phyloP scores from a whole-genome alignment of 495 filamentous ascomycete species.

The Thozetella sp. region DNA sequence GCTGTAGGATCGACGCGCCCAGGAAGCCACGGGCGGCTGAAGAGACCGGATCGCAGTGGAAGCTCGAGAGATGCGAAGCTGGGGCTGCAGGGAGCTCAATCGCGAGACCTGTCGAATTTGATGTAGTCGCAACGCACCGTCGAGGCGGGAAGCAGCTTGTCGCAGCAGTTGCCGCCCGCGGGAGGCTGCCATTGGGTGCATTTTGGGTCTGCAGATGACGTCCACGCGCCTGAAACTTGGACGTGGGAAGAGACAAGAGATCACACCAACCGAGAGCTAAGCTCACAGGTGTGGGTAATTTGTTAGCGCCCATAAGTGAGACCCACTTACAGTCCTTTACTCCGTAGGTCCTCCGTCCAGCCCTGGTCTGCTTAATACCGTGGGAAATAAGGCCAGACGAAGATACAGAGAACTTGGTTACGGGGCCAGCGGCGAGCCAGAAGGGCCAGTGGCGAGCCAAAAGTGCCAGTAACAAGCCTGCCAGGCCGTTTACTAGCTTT shows the following conservation, averaged over 20 bases:
- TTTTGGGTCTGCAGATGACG: conserved; percentile 23
- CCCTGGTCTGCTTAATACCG: too few relatives aligned
- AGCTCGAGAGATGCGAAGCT: conserved; percentile 6
- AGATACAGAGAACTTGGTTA: too few relatives aligned
- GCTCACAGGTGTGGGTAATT: too few relatives aligned
- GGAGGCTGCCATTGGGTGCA: conserved; percentile 25
- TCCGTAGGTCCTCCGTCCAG: too few relatives aligned
- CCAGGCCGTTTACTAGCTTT: too few relatives aligned
- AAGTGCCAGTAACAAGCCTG: too few relatives aligned
- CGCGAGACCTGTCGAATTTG: neutral
- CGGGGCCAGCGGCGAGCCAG: too few relatives aligned
- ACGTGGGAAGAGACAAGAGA: neutral
- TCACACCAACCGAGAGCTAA: neutral
- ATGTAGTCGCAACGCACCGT: neutral
- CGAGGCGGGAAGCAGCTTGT: conserved; percentile 6
- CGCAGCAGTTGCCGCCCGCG: conserved; percentile 27
- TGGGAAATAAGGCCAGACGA: too few relatives aligned
- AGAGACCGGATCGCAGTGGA: neutral
- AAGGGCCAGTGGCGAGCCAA: too few relatives aligned
- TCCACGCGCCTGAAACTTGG: conserved; percentile 2
- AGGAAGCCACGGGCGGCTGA: conserved; percentile 1
- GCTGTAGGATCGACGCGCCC: conserved; percentile 26
- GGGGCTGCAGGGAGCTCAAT: conserved; percentile 9
- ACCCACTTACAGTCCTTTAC: too few relatives aligned
- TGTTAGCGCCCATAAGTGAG: too few relatives aligned